Base-by-base conservation (phyloP, 495 filamentous ascomycete species). In the Hypoxylon rickii region DNA sequence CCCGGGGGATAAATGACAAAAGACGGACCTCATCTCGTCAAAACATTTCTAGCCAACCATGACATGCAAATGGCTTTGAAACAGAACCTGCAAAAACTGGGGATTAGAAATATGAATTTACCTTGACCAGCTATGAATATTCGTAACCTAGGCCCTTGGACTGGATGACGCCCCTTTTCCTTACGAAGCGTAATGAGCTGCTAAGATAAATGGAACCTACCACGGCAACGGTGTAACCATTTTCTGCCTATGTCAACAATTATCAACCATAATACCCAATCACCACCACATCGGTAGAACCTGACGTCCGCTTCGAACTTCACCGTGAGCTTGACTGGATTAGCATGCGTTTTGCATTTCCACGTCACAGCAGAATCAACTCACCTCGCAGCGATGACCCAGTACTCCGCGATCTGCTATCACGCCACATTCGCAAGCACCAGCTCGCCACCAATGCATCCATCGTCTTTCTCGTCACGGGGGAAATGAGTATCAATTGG, bases 391-490 rank as follows among this genome's bases (percentile, higher is more conserved):
- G 40, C 11, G 22, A 26, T 15, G 41, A 33, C 20, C 36, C 31
- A 6, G 40, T 8, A 32, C 34, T 15, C 10, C 46, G 41, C 16
- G 46, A 48, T 7, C 52, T 53, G 17, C 43, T 52, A 13, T 57
- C 59, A 12, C 43, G 65, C 70, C 67, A 70, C 32, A 69, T 51
- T 54, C 69, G 66, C 44, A 73, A 32, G 19, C 69, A 71, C 70
- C 70, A 73, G 40, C 69, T 43, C 2, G 61, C 69, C 22, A 73
- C 56, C 57, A 73, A 32, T 1, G 51, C 61, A 37, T 73, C 70
- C 59, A 65, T 53, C 31, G 33, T 59, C 20, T 54, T 44, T 31
- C 67, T 41, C 5, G 61, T 38, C 42, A 70, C 17, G n/a, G 65
- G 65, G 17, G 58, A 34, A 31, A 62, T 41, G 3, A 73, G 56